These are phyloP conservation scores for Echeveria elegans DNA, from an alignment of 164 flowering plant genomes.

Conservation along the genomic window DNA sequence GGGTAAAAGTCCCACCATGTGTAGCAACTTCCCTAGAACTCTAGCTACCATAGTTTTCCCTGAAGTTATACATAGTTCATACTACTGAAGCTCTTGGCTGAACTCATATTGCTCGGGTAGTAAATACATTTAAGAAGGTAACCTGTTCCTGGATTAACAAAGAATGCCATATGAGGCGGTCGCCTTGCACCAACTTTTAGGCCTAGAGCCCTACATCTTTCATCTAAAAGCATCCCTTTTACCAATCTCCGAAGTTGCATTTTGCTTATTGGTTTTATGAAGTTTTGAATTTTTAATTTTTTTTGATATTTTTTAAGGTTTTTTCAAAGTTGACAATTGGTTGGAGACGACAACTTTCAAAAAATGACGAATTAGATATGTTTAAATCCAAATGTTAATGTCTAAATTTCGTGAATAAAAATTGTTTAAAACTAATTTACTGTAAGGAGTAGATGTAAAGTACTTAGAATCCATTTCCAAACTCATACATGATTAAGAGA, in stretches of 20 bases:
- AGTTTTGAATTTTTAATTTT: too few relatives aligned
- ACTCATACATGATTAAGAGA: too few relatives aligned
- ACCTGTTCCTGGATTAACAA: constrained; percentile 99
- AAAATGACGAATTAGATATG: too few relatives aligned
- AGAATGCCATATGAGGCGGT: constrained; percentile 98
- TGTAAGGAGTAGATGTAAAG: too few relatives aligned
- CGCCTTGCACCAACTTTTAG: constrained; percentile 69
- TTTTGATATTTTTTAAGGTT: too few relatives aligned
- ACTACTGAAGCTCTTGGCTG: background rate
- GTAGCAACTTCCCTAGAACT: constrained; percentile 75
- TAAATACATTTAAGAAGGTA: background rate
- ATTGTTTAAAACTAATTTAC: too few relatives aligned
- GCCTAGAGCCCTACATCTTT: constrained; percentile 91
- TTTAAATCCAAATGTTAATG: too few relatives aligned
- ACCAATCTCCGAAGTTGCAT: constrained; percentile 90
- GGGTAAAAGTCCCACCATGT: constrained; percentile 94
- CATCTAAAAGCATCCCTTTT: constrained; percentile 97
- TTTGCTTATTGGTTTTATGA: too few relatives aligned
- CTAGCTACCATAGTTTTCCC: constrained; percentile 98
- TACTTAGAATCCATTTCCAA: too few relatives aligned
- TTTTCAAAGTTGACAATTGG: too few relatives aligned
- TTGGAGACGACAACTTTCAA: too few relatives aligned
- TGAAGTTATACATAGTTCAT: constrained; percentile 15
- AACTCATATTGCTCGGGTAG: background rate
- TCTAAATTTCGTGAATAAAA: too few relatives aligned